These are phyloP conservation scores for Zasmidium citrigriseum DNA, from an alignment of 2,329 filamentous ascomycete genomes.

Conservation along the genomic window DNA sequence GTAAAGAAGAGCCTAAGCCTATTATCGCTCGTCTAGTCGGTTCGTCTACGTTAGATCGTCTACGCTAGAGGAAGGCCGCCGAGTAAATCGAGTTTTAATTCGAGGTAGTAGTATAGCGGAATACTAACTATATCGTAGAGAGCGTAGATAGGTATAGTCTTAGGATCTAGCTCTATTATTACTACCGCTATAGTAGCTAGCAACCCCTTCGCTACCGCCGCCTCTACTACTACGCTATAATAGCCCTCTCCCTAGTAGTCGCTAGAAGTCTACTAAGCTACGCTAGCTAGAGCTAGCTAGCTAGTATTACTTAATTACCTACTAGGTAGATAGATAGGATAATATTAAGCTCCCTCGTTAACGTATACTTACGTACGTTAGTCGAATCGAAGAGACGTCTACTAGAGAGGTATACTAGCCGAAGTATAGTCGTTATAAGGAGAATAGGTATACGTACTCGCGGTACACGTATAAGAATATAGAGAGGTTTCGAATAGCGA, in stretches of 20 bases:
- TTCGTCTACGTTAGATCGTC: too few species aligned
- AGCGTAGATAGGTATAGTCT: neutral
- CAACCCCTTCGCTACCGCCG: neutral
- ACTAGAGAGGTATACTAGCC: neutral
- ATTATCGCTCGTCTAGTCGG: too few species aligned
- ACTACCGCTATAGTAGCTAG: neutral
- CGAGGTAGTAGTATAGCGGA: too few species aligned
- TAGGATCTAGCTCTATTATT: neutral
- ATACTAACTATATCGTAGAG: neutral
- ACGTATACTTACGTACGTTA: neutral
- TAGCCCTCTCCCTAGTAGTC: neutral
- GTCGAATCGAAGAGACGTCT: neutral
- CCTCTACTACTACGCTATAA: neutral
- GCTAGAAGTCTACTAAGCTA: neutral
- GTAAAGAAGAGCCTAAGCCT: too few species aligned
- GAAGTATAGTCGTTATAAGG: neutral
- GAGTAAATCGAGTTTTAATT: too few species aligned
- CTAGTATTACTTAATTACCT: neutral
- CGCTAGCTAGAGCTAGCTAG: neutral
- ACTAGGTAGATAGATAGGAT: neutral
- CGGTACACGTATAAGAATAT: neutral
- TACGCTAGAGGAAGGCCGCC: too few species aligned
- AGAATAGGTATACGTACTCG: neutral
- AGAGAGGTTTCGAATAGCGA: neutral
- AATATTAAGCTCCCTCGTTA: neutral